A percentile compares a stretch with the other conserved stretches of the same genome.
Evolutionary conservation across 1,284 basidiomycete genomes (phyloP).

Genomic region (Heliocybe sulcata): DNA sequence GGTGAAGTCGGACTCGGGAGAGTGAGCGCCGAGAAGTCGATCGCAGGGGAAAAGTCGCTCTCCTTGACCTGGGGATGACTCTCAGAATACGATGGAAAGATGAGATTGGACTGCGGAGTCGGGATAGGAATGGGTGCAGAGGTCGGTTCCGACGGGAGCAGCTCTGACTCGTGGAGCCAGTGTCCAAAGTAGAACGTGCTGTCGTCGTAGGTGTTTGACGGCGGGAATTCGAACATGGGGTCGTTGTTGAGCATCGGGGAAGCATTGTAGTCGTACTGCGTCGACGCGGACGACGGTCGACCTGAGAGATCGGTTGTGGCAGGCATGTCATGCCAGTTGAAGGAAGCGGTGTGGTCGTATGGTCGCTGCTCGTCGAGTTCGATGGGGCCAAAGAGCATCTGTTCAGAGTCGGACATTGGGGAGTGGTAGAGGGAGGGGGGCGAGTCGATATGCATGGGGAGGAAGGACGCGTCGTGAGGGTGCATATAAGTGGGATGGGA

Average conservation of each 20-base stretch:
- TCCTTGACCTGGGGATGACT: background rate
- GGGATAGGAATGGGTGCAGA: slow-evolving; percentile 56
- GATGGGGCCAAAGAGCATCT: slow-evolving; percentile 53
- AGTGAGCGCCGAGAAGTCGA: slow-evolving; percentile 46
- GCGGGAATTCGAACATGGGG: slow-evolving; percentile 22
- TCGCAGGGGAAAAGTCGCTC: slow-evolving; percentile 7
- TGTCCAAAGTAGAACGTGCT: slow-evolving; percentile 35
- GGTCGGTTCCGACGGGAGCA: slow-evolving; percentile 22
- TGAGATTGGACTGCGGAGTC: slow-evolving; percentile 26
- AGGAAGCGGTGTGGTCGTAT: slow-evolving; percentile 21
- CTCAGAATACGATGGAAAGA: slow-evolving; percentile 31
- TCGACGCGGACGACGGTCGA: slow-evolving; percentile 11
- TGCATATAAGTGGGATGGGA: slow-evolving; percentile 17
- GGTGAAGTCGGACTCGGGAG: slow-evolving; percentile 52
- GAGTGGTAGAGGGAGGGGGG: slow-evolving; percentile 32
- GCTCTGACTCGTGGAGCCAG: slow-evolving; percentile 48
- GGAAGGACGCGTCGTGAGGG: too few species aligned
- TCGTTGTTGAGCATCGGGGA: slow-evolving; percentile 23
- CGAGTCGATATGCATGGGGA: slow-evolving; percentile 35
- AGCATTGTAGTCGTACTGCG: background rate
- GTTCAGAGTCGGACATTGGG: slow-evolving; percentile 27
- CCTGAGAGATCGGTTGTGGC: slow-evolving; percentile 15
- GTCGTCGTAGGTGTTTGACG: slow-evolving; percentile 25
- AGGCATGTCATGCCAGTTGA: slow-evolving; percentile 35
- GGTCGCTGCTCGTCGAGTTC: slow-evolving; percentile 52